Percentiles rank a stretch among this genome's conserved stretches.
Evolutionary conservation across 192 early-diverging fungal genomes (phyloP).

Genomic region (Coemansia sp.): DNA sequence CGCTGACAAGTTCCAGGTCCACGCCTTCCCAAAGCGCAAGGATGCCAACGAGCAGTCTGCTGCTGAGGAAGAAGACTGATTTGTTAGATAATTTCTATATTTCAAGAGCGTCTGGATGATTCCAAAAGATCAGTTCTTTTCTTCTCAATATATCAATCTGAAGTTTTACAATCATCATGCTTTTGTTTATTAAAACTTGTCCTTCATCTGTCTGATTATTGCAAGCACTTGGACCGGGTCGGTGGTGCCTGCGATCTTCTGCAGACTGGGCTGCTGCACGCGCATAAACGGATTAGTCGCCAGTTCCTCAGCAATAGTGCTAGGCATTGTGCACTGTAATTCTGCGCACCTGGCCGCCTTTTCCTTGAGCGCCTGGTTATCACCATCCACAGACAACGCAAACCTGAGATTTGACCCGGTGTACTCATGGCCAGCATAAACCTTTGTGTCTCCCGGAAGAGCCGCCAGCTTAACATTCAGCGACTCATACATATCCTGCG

Average conservation of each 20-base stretch:
- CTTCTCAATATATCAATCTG: too few species aligned
- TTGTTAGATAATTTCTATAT: too few species aligned
- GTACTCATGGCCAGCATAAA: slow-evolving; percentile 95
- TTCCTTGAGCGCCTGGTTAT: slow-evolving; percentile 65
- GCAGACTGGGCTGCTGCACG: slow-evolving; percentile 63
- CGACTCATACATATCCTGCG: slow-evolving; percentile 80
- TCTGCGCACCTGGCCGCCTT: slow-evolving; percentile 66
- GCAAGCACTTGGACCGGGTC: slow-evolving; percentile 76
- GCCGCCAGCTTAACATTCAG: slow-evolving; percentile 65
- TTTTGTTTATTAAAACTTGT: slow-evolving; percentile 54
- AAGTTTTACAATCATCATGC: background rate
- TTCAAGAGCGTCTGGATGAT: too few species aligned
- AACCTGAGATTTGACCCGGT: slow-evolving; percentile 74
- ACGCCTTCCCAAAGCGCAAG: slow-evolving; percentile 39
- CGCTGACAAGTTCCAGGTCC: slow-evolving; percentile 24
- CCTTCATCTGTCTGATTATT: slow-evolving; percentile 78
- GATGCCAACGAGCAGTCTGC: slow-evolving; percentile 12
- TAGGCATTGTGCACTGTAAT: slow-evolving; percentile 69
- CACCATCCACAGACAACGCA: slow-evolving; percentile 74
- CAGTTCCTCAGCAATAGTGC: slow-evolving; percentile 86
- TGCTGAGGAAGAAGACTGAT: slow-evolving; percentile 10
- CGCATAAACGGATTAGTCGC: slow-evolving; percentile 89
- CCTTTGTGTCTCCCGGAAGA: slow-evolving; percentile 77
- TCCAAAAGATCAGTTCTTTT: too few species aligned
- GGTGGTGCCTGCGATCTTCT: slow-evolving; percentile 57